Base-by-base conservation (phyloP, 2,329 filamentous ascomycete species). In the Neonectria coccinea region DNA sequence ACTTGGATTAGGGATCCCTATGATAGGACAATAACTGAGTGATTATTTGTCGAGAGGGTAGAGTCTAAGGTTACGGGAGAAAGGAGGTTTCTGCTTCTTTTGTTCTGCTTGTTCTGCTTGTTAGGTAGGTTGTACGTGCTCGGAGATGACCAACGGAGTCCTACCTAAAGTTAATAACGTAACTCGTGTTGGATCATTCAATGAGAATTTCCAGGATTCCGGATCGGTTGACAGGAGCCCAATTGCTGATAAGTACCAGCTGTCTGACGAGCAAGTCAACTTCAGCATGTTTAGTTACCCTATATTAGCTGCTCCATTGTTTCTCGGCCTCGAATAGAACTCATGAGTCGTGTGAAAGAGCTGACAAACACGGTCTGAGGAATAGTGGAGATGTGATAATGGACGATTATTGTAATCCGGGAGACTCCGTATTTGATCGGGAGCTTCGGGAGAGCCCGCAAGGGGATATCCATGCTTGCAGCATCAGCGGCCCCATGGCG, bases 361-460 rank as follows among this genome's bases (percentile, higher is more conserved):
- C 42, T 36, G 18, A 48, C 31, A 18, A 27, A 36, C n/a, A 18
- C 44, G 36, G 18, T n/a, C 25, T 6, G 25, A 50, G 20, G 31
- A 41, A 59, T 36, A 36, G 53, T 39, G 27, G 39, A 25, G 10
- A 12, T 50, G 50, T 36, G 47, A 47, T 58, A 16, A 57, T 39
- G 18, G 7, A 41, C 18, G 12, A 20, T 48, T 6, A n/a, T 6
- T 41, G 29, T 48, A 29, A 20, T 33, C 25, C 39, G 29, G n/a
- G 14, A 39, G 5, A 33, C n/a, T 42, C 39, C n/a, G n/a, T 33
- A 44, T 50, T 51, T 45, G 36, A 50, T 45, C 60, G 55, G 55
- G 50, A 63, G 55, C 33, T 42, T 63, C 60, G 55, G 60, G 55
- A 58, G 55, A 59, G 44, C 42, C 61, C 59, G 55, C 59, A 59